Evolutionary conservation across 108 stramenopile species (phyloP), one percentile per base, ranked within the genome.

Genomic region (Aurantiochytrium sp.): DNA sequence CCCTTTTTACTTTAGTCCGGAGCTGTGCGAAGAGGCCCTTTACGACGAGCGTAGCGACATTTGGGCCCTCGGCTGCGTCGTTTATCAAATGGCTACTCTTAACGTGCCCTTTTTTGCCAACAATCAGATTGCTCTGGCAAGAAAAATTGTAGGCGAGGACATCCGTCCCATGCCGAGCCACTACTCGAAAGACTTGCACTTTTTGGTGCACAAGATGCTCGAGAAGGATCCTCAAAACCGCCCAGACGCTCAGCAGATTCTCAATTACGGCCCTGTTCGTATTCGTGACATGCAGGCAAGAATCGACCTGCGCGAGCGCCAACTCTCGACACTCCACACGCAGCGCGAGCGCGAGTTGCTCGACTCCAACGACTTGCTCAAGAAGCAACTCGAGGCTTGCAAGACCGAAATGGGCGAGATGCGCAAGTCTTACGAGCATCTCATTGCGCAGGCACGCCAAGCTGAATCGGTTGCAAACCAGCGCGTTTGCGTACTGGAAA

Each of bases 21-120:
- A 89, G 91, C 92, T 93, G 89, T 88, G 93, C 60, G 94, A 94
- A 88, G 91, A 94, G 60, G 60, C 88, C 43, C 60, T 90, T 2
- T 95, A 95, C 90, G 93, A 93, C 72, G 94, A 93, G 59, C 91
- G 92, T 18, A 91, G 92, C 25, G 95, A 95, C 72, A 93, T 95
- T 47, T 95, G 95, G 89, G 44, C 90, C 21, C 23, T 90, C 45
- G 64, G 76, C 25, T 91, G 91, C 83, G 43, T 92, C 5, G 25
- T 92, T n/a, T 93, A 93, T 58, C 92, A 93, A 25, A 25, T 91
- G 58, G 73, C 88, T 10, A 72, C 92, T 4, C 60, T 92, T n/a
- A 14, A 73, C 60, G 93, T 93, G 5, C 94, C 94, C 5, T 95
- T 95, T 88, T 87, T 92, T 35, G 94, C 94, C 19, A 44, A 58